phyloP scores from a whole-genome alignment of 805 yeast species.

The Candida bentonensis region DNA sequence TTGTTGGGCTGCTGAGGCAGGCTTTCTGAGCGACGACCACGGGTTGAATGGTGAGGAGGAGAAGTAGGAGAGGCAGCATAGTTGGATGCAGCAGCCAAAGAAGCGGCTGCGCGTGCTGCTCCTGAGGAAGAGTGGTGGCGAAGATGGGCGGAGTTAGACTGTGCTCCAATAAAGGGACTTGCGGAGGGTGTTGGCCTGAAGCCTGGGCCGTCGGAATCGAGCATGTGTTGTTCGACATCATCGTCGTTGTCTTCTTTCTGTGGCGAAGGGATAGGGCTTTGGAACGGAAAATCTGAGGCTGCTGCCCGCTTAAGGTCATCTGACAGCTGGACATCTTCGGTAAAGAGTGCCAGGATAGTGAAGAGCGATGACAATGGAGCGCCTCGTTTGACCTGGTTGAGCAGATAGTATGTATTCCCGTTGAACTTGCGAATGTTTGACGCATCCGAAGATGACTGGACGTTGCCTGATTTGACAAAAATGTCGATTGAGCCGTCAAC shows the following conservation, averaged over 20 bases:
- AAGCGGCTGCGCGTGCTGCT: not conserved
- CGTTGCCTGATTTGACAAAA: slow-evolving; percentile 38
- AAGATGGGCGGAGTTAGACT: no score
- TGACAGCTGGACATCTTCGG: slow-evolving; percentile 26
- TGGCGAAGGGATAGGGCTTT: not conserved
- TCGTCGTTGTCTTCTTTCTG: not conserved
- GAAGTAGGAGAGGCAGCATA: slow-evolving; percentile 1
- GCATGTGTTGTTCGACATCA: not conserved
- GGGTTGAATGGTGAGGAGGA: slow-evolving; percentile 4
- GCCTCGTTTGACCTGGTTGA: slow-evolving; percentile 73
- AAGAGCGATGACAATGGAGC: slow-evolving; percentile 75
- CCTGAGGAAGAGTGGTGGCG: not conserved
- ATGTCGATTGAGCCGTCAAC: slow-evolving; percentile 85
- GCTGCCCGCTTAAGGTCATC: slow-evolving; percentile 4
- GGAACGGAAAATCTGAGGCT: not conserved
- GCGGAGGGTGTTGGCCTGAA: not conserved
- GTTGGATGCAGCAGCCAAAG: not conserved
- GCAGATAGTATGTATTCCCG: slow-evolving; percentile 50
- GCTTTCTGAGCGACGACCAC: not conserved
- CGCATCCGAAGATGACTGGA: slow-evolving; percentile 5
- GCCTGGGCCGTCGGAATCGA: not conserved
- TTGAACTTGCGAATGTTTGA: slow-evolving; percentile 22
- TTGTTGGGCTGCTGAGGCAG: not conserved
- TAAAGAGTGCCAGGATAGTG: slow-evolving; percentile 63
- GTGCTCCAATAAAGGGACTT: not conserved